Base-by-base conservation (phyloP, 2,329 filamentous ascomycete genomes). In the Pseudomassariella vexata region DNA sequence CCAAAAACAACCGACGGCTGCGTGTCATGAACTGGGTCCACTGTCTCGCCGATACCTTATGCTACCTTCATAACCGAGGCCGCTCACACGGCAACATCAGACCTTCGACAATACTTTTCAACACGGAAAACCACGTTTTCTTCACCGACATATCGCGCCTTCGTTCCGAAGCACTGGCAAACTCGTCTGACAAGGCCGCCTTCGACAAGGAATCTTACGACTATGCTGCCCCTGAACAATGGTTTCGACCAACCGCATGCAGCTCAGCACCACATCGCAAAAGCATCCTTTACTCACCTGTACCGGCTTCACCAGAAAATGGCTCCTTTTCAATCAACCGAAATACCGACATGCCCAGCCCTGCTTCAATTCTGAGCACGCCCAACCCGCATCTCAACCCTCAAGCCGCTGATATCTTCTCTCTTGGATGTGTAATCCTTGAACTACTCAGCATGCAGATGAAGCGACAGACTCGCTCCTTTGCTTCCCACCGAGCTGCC, bases 1-100 rank as follows among this genome's bases (percentile, higher is more conserved):
- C 72, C 4, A 82, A 84, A 49, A 62, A 66, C 30, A 68, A 73
- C 24, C 67, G 80, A 17, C 68, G 78, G 20, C 60, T 65, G 27
- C 59, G 82, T 11, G 53, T 86, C 5, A 64, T 85, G 50, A 79
- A 84, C 52, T 88, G 83, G 83, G 73, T 87, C 47, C 76, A 83
- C 47, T 88, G 83, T 50, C 66, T 88, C 4, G 67, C 72, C 24
- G 79, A 85, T 50, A 78, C 81, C 2, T 50, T 87, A 11, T 74
- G 78, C 32, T 82, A 73, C 40, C 59, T 88, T 3, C 83, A 88
- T 49, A 69, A 68, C 40, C 70, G 69, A 28, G 76, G 77, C 2
- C 68, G 76, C 16, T 71, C 73, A 3, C 82, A 88, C 45, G 72
- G 73, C 15, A 77, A 76, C 29, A 85, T 89, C 50, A 76, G 76